Percentiles rank a stretch among this genome's conserved stretches.
phyloP scores from a whole-genome alignment of 129 eudicot genomes.

The Centrapalus pauciflorus region DNA sequence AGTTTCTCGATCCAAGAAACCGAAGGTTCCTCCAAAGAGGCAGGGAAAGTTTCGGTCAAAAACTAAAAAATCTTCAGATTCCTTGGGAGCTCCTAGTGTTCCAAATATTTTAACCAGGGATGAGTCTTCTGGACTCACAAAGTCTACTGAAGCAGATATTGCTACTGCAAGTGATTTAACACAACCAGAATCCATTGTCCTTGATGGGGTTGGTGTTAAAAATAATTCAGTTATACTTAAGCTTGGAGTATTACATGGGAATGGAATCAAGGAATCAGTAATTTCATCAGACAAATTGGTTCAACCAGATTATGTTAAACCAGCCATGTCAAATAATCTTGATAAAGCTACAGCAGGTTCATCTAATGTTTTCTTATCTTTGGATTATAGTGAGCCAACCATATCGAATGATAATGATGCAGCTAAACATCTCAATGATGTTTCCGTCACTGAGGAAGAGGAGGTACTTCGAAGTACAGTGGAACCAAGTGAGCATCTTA shows the following conservation, averaged over 20 bases:
- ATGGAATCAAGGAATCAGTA: slow-evolving; percentile 16
- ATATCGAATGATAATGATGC: slow-evolving; percentile 22
- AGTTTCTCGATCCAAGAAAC: slow-evolving; percentile 52
- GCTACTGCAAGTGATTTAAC: slow-evolving; percentile 27
- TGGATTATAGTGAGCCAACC: slow-evolving; percentile 43
- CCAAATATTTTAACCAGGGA: slow-evolving; percentile 13
- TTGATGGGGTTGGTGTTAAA: slow-evolving; percentile 11
- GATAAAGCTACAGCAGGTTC: slow-evolving; percentile 16
- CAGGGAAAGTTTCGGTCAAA: slow-evolving; percentile 46
- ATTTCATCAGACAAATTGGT: slow-evolving; percentile 26
- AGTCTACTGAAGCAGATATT: slow-evolving; percentile 19
- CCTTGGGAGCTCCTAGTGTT: slow-evolving; percentile 4
- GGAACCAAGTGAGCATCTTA: slow-evolving; percentile 22
- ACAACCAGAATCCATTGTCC: slow-evolving; percentile 15
- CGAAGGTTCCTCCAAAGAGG: slow-evolving; percentile 59
- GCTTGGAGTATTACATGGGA: slow-evolving; percentile 2
- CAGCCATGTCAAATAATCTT: slow-evolving; percentile 18
- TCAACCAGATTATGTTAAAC: slow-evolving; percentile 44
- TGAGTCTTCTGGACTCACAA: slow-evolving; percentile 18
- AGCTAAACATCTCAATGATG: slow-evolving; percentile 21
- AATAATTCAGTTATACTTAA: slow-evolving; percentile 16
- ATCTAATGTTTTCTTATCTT: slow-evolving; percentile 37
- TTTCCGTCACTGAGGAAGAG: slow-evolving; percentile 13
- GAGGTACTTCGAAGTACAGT: slow-evolving; percentile 3
- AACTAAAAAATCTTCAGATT: slow-evolving; percentile 22